Percentiles rank a stretch among this genome's conserved stretches.
Evolutionary conservation across 306 rosid genomes (phyloP).

Genomic region (Glycine latifolia): DNA sequence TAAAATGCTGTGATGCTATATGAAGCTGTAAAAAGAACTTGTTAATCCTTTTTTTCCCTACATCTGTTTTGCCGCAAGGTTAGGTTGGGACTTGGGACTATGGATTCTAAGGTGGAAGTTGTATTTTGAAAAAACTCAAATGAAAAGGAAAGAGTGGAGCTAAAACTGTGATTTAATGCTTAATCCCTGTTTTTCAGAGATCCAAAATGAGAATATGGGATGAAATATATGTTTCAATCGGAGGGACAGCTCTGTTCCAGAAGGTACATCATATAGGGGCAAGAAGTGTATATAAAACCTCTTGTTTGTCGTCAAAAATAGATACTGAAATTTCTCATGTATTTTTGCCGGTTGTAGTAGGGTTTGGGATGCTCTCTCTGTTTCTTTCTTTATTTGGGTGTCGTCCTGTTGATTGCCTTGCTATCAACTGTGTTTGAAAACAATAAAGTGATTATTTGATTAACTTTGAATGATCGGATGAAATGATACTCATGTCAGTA

Average conservation of each 20-base stretch:
- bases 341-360: slow-evolving; percentile 36
- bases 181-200: slow-evolving; percentile 13
- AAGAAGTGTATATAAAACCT: slow-evolving; percentile 36
- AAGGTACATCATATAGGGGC: slow-evolving; percentile 32
- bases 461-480: neutral
- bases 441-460: slow-evolving; percentile 39
- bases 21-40: slow-evolving; percentile 49
- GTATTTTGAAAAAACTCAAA: slow-evolving; percentile 26
- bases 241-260: slow-evolving; percentile 32
- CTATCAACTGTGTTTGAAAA: slow-evolving; percentile 43
- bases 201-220: slow-evolving; percentile 13
- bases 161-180: slow-evolving; percentile 25
- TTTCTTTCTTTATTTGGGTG: neutral
- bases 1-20: slow-evolving; percentile 45
- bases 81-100: slow-evolving; percentile 34
- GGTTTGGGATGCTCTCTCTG: slow-evolving; percentile 33
- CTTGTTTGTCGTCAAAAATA: slow-evolving; percentile 36
- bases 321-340: slow-evolving; percentile 13
- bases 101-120: slow-evolving; percentile 35
- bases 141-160: slow-evolving; percentile 38
- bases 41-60: slow-evolving; percentile 10
- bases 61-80: neutral
- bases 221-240: slow-evolving; percentile 33
- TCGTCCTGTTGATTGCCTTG: slow-evolving; percentile 42
- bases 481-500: slow-evolving; percentile 17